Conservation (phyloP, 192 early-diverging fungal species). For the Coemansia sp. region DNA sequence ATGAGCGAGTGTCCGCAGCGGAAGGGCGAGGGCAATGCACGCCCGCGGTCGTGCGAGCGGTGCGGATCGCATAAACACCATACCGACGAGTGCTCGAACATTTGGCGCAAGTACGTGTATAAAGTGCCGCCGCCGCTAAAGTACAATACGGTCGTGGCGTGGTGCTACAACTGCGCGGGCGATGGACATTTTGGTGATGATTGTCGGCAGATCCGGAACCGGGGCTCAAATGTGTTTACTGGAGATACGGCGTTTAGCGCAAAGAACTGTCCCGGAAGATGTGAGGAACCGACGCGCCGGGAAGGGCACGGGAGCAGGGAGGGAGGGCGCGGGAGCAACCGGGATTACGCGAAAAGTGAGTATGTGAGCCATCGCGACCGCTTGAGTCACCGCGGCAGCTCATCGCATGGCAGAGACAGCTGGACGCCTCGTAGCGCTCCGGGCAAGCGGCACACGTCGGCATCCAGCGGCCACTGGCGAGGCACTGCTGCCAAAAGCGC, state of each 20-base stretch:
- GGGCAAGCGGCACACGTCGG: neutral
- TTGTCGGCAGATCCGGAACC: conserved; percentile 13
- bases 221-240: conserved; percentile 16
- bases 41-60: conserved; percentile 18
- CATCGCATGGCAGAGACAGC: neutral
- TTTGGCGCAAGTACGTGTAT: conserved; percentile 52
- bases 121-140: conserved; percentile 3
- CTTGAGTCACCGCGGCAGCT: neutral
- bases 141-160: conserved; percentile 30
- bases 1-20: conserved; percentile 38
- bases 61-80: conserved; percentile 32
- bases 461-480: neutral
- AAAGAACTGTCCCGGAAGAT: conserved; percentile 33
- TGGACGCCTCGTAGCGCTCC: neutral
- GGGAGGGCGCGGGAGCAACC: neutral
- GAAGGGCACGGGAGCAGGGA: too few relatives aligned
- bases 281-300: neutral
- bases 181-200: conserved; percentile 50
- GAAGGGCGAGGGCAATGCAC: conserved; percentile 2
- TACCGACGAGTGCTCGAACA: conserved; percentile 44
- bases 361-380: neutral
- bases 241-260: conserved; percentile 33
- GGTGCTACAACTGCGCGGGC: conserved; percentile 50
- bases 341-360: neutral
- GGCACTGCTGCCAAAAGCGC: neutral